Conservation (phyloP, 1,284 basidiomycete species). For the Ceratobasidium sp. region DNA sequence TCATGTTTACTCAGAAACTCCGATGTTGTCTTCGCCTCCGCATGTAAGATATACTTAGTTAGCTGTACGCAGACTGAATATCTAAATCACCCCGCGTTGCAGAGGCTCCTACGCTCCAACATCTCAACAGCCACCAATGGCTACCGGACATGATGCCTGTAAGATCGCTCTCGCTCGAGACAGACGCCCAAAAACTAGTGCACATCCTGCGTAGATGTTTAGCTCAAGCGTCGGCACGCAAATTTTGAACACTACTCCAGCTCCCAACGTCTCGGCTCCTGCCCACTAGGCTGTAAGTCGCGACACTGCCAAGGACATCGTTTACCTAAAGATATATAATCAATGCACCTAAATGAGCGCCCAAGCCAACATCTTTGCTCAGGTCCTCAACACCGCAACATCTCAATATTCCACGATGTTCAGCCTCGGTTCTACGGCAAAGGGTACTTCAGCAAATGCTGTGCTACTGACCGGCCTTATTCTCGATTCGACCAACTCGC, state of each 20-base stretch:
- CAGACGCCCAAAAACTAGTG: background rate
- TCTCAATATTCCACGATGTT: slow-evolving; percentile 57
- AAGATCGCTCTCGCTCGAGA: background rate
- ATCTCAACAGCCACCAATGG: slow-evolving; percentile 61
- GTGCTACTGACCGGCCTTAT: slow-evolving; percentile 44
- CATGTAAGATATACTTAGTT: slow-evolving; percentile 51
- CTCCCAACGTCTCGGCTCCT: slow-evolving; percentile 56
- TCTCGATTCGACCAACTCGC: slow-evolving; percentile 29
- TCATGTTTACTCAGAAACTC: slow-evolving; percentile 53
- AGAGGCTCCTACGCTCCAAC: slow-evolving; percentile 55
- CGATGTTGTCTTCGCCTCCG: slow-evolving; percentile 60
- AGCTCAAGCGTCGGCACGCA: slow-evolving; percentile 59
- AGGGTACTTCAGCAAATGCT: slow-evolving; percentile 20
- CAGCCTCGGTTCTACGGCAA: slow-evolving; percentile 55
- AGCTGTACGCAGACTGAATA: background rate
- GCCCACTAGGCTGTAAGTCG: slow-evolving; percentile 60
- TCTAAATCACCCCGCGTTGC: background rate
- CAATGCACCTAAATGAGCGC: background rate
- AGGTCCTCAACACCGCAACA: slow-evolving; percentile 58
- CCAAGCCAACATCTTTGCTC: background rate
- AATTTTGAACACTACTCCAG: slow-evolving; percentile 57
- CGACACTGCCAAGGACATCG: slow-evolving; percentile 27
- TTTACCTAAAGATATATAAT: slow-evolving; percentile 47
- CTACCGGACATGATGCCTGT: slow-evolving; percentile 62
- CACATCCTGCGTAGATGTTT: slow-evolving; percentile 55